phyloP scores from a whole-genome alignment of 2,329 filamentous ascomycete species.

The Colletotrichum australisinense region DNA sequence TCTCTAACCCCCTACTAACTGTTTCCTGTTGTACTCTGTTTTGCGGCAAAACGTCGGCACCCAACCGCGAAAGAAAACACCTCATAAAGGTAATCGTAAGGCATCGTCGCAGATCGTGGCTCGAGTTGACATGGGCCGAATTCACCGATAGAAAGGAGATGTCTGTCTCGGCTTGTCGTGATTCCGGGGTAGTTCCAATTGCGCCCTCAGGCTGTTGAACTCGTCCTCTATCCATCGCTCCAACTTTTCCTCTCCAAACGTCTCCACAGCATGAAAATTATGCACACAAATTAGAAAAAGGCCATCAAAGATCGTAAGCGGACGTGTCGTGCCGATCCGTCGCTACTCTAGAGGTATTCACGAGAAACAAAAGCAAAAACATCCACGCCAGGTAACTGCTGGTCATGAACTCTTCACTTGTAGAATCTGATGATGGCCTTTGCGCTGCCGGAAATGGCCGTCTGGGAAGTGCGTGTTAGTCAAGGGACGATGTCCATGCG shows the following conservation, averaged over 20 bases:
- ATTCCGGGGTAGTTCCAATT: conserved; percentile 25
- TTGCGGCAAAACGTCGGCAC: conserved; percentile 19
- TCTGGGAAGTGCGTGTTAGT: conserved; percentile 46
- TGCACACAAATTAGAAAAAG: conserved; percentile 34
- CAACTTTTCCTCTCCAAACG: conserved; percentile 35
- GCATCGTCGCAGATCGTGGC: conserved; percentile 30
- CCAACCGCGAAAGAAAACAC: conserved; percentile 20
- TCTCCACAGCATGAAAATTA: conserved; percentile 31
- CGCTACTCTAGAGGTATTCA: conserved; percentile 38
- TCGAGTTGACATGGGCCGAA: conserved; percentile 11
- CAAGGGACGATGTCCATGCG: background rate
- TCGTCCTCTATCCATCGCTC: conserved; percentile 12
- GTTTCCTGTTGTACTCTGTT: background rate
- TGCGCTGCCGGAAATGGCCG: conserved; percentile 53
- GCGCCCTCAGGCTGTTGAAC: conserved; percentile 24
- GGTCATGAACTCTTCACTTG: conserved; percentile 38
- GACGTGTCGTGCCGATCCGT: conserved; percentile 34
- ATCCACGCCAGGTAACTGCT: conserved; percentile 38
- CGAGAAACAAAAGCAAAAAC: conserved; percentile 33
- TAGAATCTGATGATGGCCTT: conserved; percentile 58
- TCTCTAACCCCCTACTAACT: conserved; percentile 13
- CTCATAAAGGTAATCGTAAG: conserved; percentile 15
- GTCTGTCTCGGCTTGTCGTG: conserved; percentile 17
- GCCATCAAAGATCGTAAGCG: conserved; percentile 34
- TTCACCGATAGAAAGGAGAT: conserved; percentile 21